phyloP scores from a whole-genome alignment of 2,329 filamentous ascomycete species.

The Penicillium sp. region DNA sequence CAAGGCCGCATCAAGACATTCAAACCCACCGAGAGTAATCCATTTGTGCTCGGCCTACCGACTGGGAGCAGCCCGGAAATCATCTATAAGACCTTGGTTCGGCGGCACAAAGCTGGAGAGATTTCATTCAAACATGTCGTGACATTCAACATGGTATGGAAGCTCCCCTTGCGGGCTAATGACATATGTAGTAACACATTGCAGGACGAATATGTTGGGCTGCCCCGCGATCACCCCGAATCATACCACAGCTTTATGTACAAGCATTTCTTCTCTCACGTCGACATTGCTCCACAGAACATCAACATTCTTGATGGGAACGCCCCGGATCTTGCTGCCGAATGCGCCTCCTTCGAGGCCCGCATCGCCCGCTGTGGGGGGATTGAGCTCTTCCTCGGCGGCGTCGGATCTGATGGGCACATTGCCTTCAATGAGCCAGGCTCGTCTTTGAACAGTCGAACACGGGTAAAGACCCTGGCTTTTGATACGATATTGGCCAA shows the following conservation, averaged over 20 bases:
- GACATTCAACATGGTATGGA: constrained; percentile 84
- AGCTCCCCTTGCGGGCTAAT: background rate
- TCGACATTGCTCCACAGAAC: constrained; percentile 80
- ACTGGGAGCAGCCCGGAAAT: constrained; percentile 81
- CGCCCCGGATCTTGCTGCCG: constrained; percentile 72
- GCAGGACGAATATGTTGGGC: constrained; percentile 83
- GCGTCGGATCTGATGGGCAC: constrained; percentile 84
- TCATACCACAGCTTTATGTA: constrained; percentile 95
- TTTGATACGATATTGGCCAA: constrained; percentile 88
- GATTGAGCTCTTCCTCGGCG: constrained; percentile 84
- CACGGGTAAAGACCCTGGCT: constrained; percentile 82
- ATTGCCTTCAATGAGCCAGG: constrained; percentile 92
- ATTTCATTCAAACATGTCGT: constrained; percentile 88
- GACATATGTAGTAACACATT: constrained; percentile 17
- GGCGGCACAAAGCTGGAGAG: constrained; percentile 51
- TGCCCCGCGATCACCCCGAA: constrained; percentile 81
- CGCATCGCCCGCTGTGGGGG: constrained; percentile 76
- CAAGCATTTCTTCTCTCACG: constrained; percentile 85
- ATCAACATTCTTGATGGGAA: constrained; percentile 87
- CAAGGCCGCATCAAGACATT: constrained; percentile 76
- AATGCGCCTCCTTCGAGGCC: constrained; percentile 79
- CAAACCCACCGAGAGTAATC: constrained; percentile 70
- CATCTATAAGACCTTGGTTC: constrained; percentile 77
- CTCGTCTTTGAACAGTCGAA: constrained; percentile 75
- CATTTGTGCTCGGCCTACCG: constrained; percentile 82